A percentile compares a stretch with the other conserved stretches of the same genome.
phyloP scores from a whole-genome alignment of 208 protist species.

The Lotmaria passim region DNA sequence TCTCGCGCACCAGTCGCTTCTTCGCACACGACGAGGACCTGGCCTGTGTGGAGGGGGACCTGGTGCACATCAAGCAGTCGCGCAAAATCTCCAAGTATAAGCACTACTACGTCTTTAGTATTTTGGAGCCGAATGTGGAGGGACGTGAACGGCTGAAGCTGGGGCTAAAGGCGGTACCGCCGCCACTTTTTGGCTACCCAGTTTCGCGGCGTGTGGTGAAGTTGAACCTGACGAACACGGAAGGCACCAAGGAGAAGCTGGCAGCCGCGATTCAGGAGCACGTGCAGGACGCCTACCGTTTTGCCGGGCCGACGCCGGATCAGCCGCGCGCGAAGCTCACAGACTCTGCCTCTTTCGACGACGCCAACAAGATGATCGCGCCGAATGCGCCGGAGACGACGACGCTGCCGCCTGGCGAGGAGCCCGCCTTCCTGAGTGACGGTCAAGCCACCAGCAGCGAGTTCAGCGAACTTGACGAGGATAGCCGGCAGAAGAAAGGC shows the following conservation, averaged over 20 bases:
- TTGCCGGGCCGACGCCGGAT: slow-evolving; percentile 82
- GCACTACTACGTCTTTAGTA: slow-evolving; percentile 94
- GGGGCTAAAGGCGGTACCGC: slow-evolving; percentile 86
- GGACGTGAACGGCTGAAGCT: slow-evolving; percentile 91
- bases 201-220: slow-evolving; percentile 91
- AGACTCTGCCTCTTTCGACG: slow-evolving; percentile 87
- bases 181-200: slow-evolving; percentile 90
- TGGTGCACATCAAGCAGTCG: slow-evolving; percentile 93
- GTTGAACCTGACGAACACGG: slow-evolving; percentile 89
- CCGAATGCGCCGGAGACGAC: slow-evolving; percentile 74
- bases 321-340: slow-evolving; percentile 82
- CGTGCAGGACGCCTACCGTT: slow-evolving; percentile 92
- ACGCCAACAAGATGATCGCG: slow-evolving; percentile 92
- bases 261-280: slow-evolving; percentile 93
- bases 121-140: slow-evolving; percentile 92
- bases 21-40: slow-evolving; percentile 94
- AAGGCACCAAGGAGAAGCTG: slow-evolving; percentile 90
- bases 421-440: slow-evolving; percentile 46
- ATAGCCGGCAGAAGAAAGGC: slow-evolving; percentile 87
- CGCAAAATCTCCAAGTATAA: slow-evolving; percentile 94
- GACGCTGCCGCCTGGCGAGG: slow-evolving; percentile 46
- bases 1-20: slow-evolving; percentile 91
- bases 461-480: slow-evolving; percentile 81
- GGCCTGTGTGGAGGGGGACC: slow-evolving; percentile 92
- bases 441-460: slow-evolving; percentile 49